These are phyloP conservation scores for Wickerhamomyces chaumierensis DNA, from an alignment of 805 yeast species.

Conservation along the genomic window DNA sequence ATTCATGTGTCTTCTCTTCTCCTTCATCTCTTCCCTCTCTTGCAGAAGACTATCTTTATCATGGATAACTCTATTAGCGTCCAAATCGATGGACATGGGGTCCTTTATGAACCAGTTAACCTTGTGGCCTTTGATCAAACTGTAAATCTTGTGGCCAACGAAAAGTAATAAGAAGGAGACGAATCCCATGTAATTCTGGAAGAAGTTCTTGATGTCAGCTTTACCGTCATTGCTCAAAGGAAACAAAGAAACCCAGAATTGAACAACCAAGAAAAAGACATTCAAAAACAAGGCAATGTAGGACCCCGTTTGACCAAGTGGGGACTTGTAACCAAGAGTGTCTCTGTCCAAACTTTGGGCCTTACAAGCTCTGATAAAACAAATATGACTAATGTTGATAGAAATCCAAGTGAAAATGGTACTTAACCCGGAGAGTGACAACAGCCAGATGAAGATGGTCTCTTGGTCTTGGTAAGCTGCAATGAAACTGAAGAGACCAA, in stretches of 20 bases:
- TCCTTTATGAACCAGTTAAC: constrained; percentile 15
- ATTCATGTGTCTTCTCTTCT: too few species aligned
- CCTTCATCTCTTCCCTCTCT: too few species aligned
- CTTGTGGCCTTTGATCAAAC: constrained; percentile 13
- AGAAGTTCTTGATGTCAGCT: constrained; percentile 29
- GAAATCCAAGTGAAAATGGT: constrained; percentile 53
- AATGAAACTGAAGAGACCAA: constrained; percentile 53
- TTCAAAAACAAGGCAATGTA: constrained; percentile 36
- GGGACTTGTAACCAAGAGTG: constrained; percentile 41
- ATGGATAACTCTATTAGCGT: constrained; percentile 34
- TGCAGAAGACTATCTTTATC: too few species aligned
- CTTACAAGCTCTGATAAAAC: constrained; percentile 47
- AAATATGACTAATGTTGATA: constrained; percentile 41
- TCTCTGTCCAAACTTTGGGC: constrained; percentile 36
- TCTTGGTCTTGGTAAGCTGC: constrained; percentile 49
- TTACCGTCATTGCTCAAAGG: constrained; percentile 34
- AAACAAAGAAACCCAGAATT: constrained; percentile 54
- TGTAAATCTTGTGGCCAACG: constrained; percentile 31
- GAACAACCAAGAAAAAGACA: constrained; percentile 38
- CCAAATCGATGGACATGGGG: constrained; percentile 43
- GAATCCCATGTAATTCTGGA: constrained; percentile 40
- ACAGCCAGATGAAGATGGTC: constrained; percentile 50
- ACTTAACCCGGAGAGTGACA: constrained; percentile 50
- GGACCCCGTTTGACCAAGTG: constrained; percentile 41
- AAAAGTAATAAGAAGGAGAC: constrained; percentile 34